Conservation (phyloP, 805 yeast species). For the Hanseniaspora vineae region DNA sequence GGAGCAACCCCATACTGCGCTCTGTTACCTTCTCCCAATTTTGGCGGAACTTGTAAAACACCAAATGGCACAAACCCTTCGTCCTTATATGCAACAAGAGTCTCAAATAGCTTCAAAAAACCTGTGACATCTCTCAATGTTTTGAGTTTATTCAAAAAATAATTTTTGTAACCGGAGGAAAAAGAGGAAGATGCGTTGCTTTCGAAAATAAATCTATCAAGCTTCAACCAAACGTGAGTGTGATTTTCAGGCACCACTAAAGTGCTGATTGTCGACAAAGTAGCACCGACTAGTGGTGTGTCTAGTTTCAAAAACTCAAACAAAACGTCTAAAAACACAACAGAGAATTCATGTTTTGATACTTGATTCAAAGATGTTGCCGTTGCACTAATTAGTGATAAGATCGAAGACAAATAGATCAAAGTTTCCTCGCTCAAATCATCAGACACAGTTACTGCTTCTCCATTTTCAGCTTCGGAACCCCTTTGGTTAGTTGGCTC, state of each 20-base stretch:
- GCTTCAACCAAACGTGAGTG: conserved; percentile 45
- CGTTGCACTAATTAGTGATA: conserved; percentile 49
- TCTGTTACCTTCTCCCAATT: conserved; percentile 49
- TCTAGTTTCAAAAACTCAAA: conserved; percentile 33
- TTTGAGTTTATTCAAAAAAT: conserved; percentile 33
- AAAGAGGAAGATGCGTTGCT: conserved; percentile 8
- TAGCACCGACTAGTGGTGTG: conserved; percentile 40
- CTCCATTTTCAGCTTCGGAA: conserved; percentile 16
- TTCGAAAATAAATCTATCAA: conserved; percentile 59
- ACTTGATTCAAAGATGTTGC: conserved; percentile 24
- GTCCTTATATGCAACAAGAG: conserved; percentile 24
- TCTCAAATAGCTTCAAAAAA: conserved; percentile 41
- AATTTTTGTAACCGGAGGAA: conserved; percentile 28
- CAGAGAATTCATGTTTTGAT: conserved; percentile 13
- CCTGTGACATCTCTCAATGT: conserved; percentile 47
- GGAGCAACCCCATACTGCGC: conserved; percentile 60
- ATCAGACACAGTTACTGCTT: conserved; percentile 25
- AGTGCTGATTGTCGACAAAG: conserved; percentile 42
- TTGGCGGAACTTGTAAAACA: conserved; percentile 44
- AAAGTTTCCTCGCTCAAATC: conserved; percentile 74
- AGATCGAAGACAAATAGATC: conserved; percentile 58
- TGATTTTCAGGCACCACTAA: conserved; percentile 34
- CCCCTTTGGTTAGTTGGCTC: not conserved
- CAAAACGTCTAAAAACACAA: conserved; percentile 22
- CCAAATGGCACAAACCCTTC: conserved; percentile 25